Base-by-base conservation (phyloP, 208 protist species). In the Vickermania spadyakhi region DNA sequence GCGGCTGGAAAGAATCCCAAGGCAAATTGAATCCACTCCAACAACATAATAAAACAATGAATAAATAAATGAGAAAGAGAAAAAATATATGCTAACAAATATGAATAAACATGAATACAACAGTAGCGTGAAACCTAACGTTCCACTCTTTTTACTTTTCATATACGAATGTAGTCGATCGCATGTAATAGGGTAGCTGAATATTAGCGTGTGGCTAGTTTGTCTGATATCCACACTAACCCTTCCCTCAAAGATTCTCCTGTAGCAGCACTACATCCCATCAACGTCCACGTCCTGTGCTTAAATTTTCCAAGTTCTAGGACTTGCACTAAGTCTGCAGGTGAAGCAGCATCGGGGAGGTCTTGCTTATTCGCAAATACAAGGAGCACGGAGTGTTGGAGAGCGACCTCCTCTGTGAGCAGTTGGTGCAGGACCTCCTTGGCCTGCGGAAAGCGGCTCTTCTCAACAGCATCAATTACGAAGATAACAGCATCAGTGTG, bases 351-450 rank as follows among this genome's bases (percentile, higher is more conserved):
- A 2, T 71, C 75, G 36, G 73, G 52, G 0, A 99, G 56, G 71
- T 99, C 98, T 70, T 98, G 93, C 66, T 98, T 98, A 72, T 98
- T 99, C 0, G 95, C 96, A 36, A 97, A 87, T 1, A 99, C 82
- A 2, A 98, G 70, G n/a, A 99, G 60, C 1, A 81, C 61, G 18
- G 93, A 78, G 36, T 89, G 64, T 52, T 76, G 64, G 26, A 98
- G 79, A 18, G 90, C 72, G 18, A 92, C 84, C 60, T 93, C 81
- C 21, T 94, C 68, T 28, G 73, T 66, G 7, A 98, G 70, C 1
- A 99, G 68, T 5, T 70, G 60, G 14, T 89, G 69, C 13, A 98
- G 57, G n/a, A 98, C 89, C 14, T 90, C 66, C 36, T 83, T 75
- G 0, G 86, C 92, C 28, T 75, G 81, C 0, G 70, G 30, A 28